Evolutionary conservation across 78 protist species (phyloP), one percentile per base, ranked within the genome.

Genomic region (Chrysochromulina tobinii): DNA sequence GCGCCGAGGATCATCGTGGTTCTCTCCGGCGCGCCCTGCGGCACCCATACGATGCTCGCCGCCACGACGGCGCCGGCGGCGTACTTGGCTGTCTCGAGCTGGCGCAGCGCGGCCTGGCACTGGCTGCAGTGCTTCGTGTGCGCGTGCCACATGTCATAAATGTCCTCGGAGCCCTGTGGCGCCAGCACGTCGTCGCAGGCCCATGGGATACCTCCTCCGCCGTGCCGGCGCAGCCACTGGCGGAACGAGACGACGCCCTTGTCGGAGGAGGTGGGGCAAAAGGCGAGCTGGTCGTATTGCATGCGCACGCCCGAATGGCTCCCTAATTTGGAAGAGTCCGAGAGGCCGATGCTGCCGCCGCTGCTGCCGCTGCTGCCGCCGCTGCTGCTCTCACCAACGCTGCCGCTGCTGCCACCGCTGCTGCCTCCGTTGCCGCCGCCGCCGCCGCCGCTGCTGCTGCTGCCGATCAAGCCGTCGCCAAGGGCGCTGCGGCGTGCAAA

Each of bases 201-300:
- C 89, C 89, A 84, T n/a, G 89, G 89, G 51, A 84, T 72, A 54
- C 89, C 89, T 3, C 89, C 89, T 21, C 72, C 72, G 5, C 73
- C 89, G 50, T 4, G 27, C 51, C 0, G 15, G 20, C 4, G 64
- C 20, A 84, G 89, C 89, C 89, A 84, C 58, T n/a, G 14, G 21
- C 89, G 72, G 54, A 84, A 84, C 25, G 55, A 3, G 54, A 61
- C 3, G n/a, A 84, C 55, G 54, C 72, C 89, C 89, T 84, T 84
- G 89, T 84, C 89, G 15, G 21, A 38, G 50, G 72, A 25, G 9
- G 50, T 57, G 25, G 72, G 89, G 48, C 27, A 18, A 72, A n/a
- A 84, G 23, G 38, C 72, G 6, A 14, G 55, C 51, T 38, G 73
- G 11, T 7, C 50, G 57, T 57, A 84, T 38, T 38, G 51, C 27